A percentile compares a stretch with the other conserved stretches of the same genome.
Conservation (phyloP, 345 rosid species). For the Cardamine occulta region DNA sequence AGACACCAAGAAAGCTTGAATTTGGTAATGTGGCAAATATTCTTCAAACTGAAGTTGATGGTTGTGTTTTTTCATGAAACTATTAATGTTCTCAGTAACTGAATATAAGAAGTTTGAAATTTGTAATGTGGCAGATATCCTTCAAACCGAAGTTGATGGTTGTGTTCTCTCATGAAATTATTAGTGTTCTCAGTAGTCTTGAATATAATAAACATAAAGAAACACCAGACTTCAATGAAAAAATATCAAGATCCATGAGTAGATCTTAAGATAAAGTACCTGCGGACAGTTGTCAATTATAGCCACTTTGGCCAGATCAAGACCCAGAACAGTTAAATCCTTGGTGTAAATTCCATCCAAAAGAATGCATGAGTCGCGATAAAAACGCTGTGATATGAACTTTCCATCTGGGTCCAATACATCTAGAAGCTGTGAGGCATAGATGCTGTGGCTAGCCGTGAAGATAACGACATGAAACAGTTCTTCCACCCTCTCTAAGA, state of each 20-base stretch:
- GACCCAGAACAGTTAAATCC: constrained; percentile 89
- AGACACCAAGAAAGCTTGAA: constrained; percentile 14
- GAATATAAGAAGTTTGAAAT: neutral
- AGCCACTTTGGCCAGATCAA: constrained; percentile 94
- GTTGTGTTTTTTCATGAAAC: neutral
- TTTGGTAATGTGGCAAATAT: neutral
- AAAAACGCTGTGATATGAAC: constrained; percentile 73
- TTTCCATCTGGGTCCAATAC: constrained; percentile 75
- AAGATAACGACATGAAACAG: constrained; percentile 83
- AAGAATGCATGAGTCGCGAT: constrained; percentile 90
- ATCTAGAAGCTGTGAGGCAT: constrained; percentile 83
- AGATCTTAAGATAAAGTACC: constrained; percentile 53
- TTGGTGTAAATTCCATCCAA: constrained; percentile 88
- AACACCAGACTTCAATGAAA: constrained; percentile 3
- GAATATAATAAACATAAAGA: constrained; percentile 13
- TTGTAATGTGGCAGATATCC: neutral
- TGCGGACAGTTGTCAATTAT: constrained; percentile 95
- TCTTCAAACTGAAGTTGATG: constrained; percentile 23
- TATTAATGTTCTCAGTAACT: neutral
- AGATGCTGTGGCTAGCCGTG: constrained; percentile 96
- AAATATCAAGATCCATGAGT: constrained; percentile 14
- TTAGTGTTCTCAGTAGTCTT: neutral
- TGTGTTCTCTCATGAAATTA: constrained; percentile 2
- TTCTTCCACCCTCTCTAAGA: constrained; percentile 88
- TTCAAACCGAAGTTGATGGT: constrained; percentile 20